phyloP scores from a whole-genome alignment of 495 filamentous ascomycete genomes.

The Penicillium steckii region DNA sequence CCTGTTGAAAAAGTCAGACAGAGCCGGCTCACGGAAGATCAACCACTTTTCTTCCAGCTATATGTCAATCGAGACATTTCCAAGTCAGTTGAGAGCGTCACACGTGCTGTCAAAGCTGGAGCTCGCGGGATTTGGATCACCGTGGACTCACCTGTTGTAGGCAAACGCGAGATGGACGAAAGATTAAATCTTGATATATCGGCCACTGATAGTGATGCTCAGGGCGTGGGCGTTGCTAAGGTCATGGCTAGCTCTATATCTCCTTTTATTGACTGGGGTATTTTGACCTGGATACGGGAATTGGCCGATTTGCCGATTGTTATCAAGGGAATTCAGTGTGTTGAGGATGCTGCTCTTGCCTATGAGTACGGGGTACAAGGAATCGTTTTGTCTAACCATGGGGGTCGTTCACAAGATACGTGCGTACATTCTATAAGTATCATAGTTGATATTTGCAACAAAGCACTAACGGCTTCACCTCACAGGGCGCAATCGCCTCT shows the following conservation, averaged over 20 bases:
- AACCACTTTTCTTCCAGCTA: constrained; percentile 81
- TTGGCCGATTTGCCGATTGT: constrained; percentile 84
- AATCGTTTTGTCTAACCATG: constrained; percentile 64
- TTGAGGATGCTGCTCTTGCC: constrained; percentile 80
- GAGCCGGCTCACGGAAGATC: constrained; percentile 43
- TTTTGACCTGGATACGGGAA: constrained; percentile 74
- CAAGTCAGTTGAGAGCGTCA: constrained; percentile 73
- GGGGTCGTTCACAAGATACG: constrained; percentile 47
- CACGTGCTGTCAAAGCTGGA: constrained; percentile 73
- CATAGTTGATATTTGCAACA: no score
- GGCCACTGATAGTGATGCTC: constrained; percentile 8
- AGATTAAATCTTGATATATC: constrained; percentile 52
- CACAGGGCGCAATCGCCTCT: constrained; percentile 71
- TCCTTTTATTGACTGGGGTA: constrained; percentile 73
- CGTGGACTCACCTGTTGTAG: constrained; percentile 62
- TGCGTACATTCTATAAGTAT: constrained; percentile 8
- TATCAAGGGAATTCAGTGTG: constrained; percentile 86
- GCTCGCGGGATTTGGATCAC: constrained; percentile 73
- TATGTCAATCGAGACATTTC: constrained; percentile 84
- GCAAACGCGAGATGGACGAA: constrained; percentile 62
- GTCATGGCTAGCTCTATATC: constrained; percentile 79
- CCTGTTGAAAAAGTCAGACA: constrained; percentile 73
- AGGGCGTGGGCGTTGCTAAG: constrained; percentile 70
- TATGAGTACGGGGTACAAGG: constrained; percentile 73
- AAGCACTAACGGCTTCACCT: constrained; percentile 21